phyloP scores from a whole-genome alignment of 2,329 filamentous ascomycete species.

The Orbilia brochopaga region DNA sequence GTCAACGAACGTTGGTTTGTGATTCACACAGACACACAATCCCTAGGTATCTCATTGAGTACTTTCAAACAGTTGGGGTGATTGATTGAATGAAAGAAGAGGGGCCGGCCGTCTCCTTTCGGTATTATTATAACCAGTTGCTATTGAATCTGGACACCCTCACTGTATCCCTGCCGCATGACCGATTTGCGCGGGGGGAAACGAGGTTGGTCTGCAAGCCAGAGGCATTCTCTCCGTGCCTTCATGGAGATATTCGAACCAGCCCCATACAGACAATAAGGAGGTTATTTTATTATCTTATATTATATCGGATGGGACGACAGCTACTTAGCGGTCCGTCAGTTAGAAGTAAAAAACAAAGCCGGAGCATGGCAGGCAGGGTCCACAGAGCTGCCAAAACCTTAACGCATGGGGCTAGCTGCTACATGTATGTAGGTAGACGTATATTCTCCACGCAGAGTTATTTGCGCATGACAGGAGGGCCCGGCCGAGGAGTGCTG shows the following conservation, averaged over 20 bases:
- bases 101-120: slow-evolving; percentile 26
- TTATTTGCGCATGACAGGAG: background rate
- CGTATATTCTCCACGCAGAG: too few relatives aligned
- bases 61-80: too few relatives aligned
- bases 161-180: slow-evolving; percentile 29
- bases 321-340: slow-evolving; percentile 3
- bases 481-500: slow-evolving; percentile 7
- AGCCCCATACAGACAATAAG: background rate
- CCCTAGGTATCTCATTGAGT: too few relatives aligned
- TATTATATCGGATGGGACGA: slow-evolving; percentile 3
- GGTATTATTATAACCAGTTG: slow-evolving; percentile 34
- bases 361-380: background rate
- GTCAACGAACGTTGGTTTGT: too few relatives aligned
- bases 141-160: slow-evolving; percentile 24
- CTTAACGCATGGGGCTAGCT: too few relatives aligned
- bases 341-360: too few relatives aligned
- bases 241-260: slow-evolving; percentile 21
- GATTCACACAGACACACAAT: too few relatives aligned
- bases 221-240: slow-evolving; percentile 24
- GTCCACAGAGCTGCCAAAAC: background rate
- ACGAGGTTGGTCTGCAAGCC: slow-evolving; percentile 42
- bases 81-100: too few relatives aligned
- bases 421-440: too few relatives aligned
- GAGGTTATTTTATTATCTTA: too few relatives aligned
- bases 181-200: slow-evolving; percentile 9